phyloP scores from a whole-genome alignment of 2,329 filamentous ascomycete species.

The Conoideocrella luteorostrata region DNA sequence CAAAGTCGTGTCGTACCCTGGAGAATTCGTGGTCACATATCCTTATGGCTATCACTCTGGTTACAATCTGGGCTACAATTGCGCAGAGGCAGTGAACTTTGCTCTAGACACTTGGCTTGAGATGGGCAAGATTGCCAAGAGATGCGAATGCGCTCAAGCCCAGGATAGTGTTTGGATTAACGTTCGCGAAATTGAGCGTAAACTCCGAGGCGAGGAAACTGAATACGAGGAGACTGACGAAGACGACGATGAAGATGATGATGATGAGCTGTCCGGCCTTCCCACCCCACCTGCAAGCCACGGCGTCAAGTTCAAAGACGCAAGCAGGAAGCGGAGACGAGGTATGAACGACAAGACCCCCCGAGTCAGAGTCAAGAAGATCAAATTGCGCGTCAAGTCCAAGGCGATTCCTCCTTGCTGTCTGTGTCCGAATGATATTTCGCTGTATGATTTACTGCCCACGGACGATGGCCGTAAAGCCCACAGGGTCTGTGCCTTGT shows the following conservation, averaged over 20 bases:
- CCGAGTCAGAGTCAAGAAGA: constrained; percentile 64
- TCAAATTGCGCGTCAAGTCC: constrained; percentile 68
- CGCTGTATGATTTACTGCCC: constrained; percentile 71
- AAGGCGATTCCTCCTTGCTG: constrained; percentile 75
- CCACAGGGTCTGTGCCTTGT: constrained; percentile 82
- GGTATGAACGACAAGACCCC: constrained; percentile 26
- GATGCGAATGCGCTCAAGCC: constrained; percentile 90
- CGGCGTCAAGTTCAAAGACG: constrained; percentile 58
- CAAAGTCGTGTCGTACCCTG: constrained; percentile 88
- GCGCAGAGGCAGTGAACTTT: constrained; percentile 97
- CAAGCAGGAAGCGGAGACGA: constrained; percentile 55
- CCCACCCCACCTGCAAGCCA: constrained; percentile 74
- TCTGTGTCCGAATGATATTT: constrained; percentile 85
- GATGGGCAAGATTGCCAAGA: constrained; percentile 91
- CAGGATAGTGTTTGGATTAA: constrained; percentile 98
- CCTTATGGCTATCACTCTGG: constrained; percentile 98
- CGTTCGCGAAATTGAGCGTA: constrained; percentile 91
- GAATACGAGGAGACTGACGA: constrained; percentile 71
- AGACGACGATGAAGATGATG: constrained; percentile 57
- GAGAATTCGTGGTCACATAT: constrained; percentile 97
- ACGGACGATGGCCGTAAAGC: constrained; percentile 85
- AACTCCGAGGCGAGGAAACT: constrained; percentile 80
- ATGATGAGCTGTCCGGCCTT: constrained; percentile 59
- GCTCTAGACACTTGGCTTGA: constrained; percentile 92
- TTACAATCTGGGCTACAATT: constrained; percentile 97